phyloP scores from a whole-genome alignment of 2,329 filamentous ascomycete species.

The Claviceps maximensis region DNA sequence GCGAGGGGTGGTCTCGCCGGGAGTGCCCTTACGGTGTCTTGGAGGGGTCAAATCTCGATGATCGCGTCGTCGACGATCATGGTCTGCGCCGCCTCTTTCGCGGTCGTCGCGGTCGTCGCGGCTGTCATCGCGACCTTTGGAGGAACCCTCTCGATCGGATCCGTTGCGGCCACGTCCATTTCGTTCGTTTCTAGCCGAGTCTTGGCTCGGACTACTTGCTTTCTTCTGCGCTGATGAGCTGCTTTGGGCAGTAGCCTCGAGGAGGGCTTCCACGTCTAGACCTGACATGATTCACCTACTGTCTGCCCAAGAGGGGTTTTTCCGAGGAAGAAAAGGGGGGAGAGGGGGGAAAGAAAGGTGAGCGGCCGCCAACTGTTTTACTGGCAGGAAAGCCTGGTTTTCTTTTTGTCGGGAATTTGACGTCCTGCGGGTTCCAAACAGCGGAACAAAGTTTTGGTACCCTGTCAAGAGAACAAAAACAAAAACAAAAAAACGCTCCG shows the following conservation, averaged over 20 bases:
- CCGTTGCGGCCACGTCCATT: conserved; percentile 24
- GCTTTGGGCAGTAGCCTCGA: conserved; percentile 68
- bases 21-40: conserved; percentile 33
- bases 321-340: too few relatives aligned
- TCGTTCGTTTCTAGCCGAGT: conserved; percentile 32
- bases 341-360: neutral
- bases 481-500: neutral
- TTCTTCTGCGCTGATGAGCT: conserved; percentile 38
- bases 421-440: neutral
- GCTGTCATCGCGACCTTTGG: conserved; percentile 43
- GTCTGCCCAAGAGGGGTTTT: neutral
- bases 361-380: neutral
- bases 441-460: neutral
- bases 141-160: conserved; percentile 40
- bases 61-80: conserved; percentile 35
- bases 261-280: conserved; percentile 74
- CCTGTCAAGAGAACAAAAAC: too few relatives aligned
- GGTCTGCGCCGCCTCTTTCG: conserved; percentile 43
- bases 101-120: conserved; percentile 44
- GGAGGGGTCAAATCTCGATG: conserved; percentile 44
- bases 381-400: neutral
- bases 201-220: conserved; percentile 32
- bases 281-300: conserved; percentile 30
- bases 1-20: conserved; percentile 50
- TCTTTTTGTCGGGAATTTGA: neutral